A percentile compares a stretch with the other conserved stretches of the same genome.
These are phyloP conservation scores for Phytopythium helicoides DNA, from an alignment of 352 stramenopile genomes.

Conservation along the genomic window DNA sequence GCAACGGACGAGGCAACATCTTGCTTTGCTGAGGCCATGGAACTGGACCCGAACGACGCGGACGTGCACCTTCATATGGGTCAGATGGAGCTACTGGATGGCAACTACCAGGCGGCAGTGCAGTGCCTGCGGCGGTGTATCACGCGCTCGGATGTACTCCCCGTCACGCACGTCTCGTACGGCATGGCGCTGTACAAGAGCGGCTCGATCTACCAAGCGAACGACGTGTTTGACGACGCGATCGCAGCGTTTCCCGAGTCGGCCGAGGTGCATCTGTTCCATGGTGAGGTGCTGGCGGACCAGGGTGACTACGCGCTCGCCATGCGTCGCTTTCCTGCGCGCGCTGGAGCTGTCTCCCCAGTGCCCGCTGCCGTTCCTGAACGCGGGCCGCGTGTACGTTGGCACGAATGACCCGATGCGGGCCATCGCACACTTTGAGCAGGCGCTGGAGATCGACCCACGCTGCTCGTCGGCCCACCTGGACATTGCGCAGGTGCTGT, in stretches of 20 bases:
- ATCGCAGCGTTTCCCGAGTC: constrained; percentile 62
- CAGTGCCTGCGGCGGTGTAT: constrained; percentile 72
- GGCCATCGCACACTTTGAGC: constrained; percentile 79
- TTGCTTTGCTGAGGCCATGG: constrained; percentile 64
- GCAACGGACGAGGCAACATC: constrained; percentile 55
- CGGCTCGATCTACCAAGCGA: constrained; percentile 75
- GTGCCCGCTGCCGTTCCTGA: constrained; percentile 82
- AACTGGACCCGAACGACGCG: constrained; percentile 69
- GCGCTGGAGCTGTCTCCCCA: constrained; percentile 71
- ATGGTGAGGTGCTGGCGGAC: constrained; percentile 79
- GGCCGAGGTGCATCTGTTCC: constrained; percentile 78
- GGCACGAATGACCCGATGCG: constrained; percentile 78
- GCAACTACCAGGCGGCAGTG: constrained; percentile 69
- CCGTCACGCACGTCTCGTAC: constrained; percentile 78
- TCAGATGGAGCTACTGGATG: constrained; percentile 79
- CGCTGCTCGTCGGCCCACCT: constrained; percentile 80
- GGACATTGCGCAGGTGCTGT: constrained; percentile 85
- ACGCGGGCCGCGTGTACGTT: constrained; percentile 80
- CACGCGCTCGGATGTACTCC: constrained; percentile 68
- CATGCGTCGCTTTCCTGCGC: constrained; percentile 74
- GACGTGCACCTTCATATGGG: constrained; percentile 80
- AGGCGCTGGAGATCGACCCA: constrained; percentile 72
- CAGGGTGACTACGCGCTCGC: constrained; percentile 79
- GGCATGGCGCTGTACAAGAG: constrained; percentile 88
- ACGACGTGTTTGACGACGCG: constrained; percentile 78